Base-by-base conservation (phyloP, 2,329 filamentous ascomycete genomes). In the Phialophora chinensis region DNA sequence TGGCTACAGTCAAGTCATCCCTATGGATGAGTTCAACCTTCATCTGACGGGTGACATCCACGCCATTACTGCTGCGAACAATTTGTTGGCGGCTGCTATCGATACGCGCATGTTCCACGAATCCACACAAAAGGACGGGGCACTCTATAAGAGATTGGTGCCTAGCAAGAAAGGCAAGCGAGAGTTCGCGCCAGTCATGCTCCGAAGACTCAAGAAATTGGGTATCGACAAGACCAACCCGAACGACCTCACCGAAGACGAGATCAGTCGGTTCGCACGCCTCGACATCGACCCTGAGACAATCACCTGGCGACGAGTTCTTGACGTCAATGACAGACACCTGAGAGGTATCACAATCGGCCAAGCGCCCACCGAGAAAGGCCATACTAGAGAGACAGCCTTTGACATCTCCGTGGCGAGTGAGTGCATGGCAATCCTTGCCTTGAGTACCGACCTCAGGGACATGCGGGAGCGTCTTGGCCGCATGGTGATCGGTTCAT, bases 1-100 rank as follows among this genome's bases (percentile, higher is more conserved):
- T 78, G 95, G 95, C 47, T 99, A 98, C 87, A 97, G 92, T 79
- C 95, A 99, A 79, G 95, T 99, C 76, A 98, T 99, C 74, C 95
- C 95, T 66, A 99, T 99, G 95, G 95, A 99, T 74, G 95, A 99
- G 79, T 99, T 99, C 84, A 99, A 99, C 81, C 84, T 99, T 76
- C 95, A 99, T 79, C 82, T 99, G 75, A 99, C 95, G 63, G 95
- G 95, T 74, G 95, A 99, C 77, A 98, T 99, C 65, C 95, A 99
- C 78, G 95, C 95, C 71, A 95, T 99, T 75, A 93, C 93, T 61
- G 94, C 94, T 31, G 95, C 95, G 44, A 99, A 98, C 86, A 99
- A 99, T 81, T 85, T 99, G 65, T 87, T 99, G 52, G 94, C 95
- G 53, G 95, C 95, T 62, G 95, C 95, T 42, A 96, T 99, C 69